Evolutionary conservation across 495 filamentous ascomycete genomes (phyloP), one percentile per base, ranked within the genome.

Genomic region (Lindgomyces ingoldianus): DNA sequence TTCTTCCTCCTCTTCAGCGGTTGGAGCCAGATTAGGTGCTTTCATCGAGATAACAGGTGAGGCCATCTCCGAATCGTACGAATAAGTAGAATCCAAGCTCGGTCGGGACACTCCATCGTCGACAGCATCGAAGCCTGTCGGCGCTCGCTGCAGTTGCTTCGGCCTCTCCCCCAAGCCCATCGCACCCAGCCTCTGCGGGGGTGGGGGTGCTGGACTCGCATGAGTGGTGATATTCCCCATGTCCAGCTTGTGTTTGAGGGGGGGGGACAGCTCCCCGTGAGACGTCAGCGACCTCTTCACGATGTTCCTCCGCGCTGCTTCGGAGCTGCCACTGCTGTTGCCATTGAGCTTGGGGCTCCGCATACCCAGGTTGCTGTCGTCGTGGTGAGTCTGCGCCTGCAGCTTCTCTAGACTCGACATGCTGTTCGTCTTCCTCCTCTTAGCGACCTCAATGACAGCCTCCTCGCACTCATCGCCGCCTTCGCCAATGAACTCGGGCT

Each of bases 401-500:
- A 55, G 45, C 48, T 33, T 53, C 11, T 60, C 63, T 46, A 60
- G 24, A 16, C 42, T 30, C 25, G 63, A 46, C 47, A 62, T 3
- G 58, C 63, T 59, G 55, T 65, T 47, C 30, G 62, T 42, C 53
- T 62, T 67, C 59, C 57, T 79, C 50, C 68, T 74, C 68, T 75
- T 79, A 0, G 83, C 84, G 18, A 96, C 86, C 68, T 93, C 89
- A 19, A 84, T 78, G 0, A 85, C 82, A 4, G 89, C 87, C 3
- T 77, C 74, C 39, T 89, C 86, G 44, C 87, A 85, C 64, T 95
- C 91, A 74, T 96, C 91, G 14, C 92, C 92, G 22, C 92, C 92
- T 69, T 90, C 85, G 24, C 92, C 92, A 74, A 96, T 95, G 51
- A 95, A 71, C 36, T 90, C 89, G 16, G 91, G 90, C 60, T 77